Base-by-base conservation (phyloP, 2,329 filamentous ascomycete genomes). In the Aspergillus clavatus region DNA sequence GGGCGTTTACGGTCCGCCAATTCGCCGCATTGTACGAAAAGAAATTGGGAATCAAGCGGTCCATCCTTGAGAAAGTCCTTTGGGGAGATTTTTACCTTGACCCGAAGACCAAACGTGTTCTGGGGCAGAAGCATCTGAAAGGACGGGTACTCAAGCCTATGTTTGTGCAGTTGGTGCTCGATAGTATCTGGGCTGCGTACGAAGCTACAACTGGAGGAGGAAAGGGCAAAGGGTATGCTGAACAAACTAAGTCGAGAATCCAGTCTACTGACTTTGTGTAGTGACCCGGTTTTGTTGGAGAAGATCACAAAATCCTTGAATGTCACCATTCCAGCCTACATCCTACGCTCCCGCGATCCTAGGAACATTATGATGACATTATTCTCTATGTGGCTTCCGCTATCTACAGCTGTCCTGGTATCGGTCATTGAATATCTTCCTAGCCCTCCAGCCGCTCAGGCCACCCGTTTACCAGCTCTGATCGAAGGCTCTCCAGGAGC, bases 71-170 rank as follows among this genome's bases (percentile, higher is more conserved):
- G 68, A 96, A 93, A 63, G 89, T 96, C 0, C 77, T 98, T 0
- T 98, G 93, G 93, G 93, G 93, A 37, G 91, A 89, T 65, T 98
- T 87, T 66, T 98, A 96, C 67, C 74, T 98, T 36, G 93, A 98
- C 61, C 89, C 93, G 5, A 98, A 97, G 69, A 95, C 90, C 1
- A 98, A 95, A 67, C 88, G 95, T 61, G 84, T 98, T 0, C 74
- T 98, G 5, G 87, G 85, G 1, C 81, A 84, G 22, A 97, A 95
- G 68, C 93, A 98, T 72, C 74, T 98, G 40, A 97, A 95, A 64
- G 93, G 93, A 3, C 80, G 93, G 38, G 81, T 85, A 47, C 72
- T 98, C 50, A 98, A 97, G 70, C 93, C 93, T 7, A 89, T 98
- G 80, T 98, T 98, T 66, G 93, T 97, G 11, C 93, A 97, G 66